Evolutionary conservation across 768 basidiomycete genomes (phyloP), one percentile per base, ranked within the genome.

Genomic region (Leccinum ochraceum): DNA sequence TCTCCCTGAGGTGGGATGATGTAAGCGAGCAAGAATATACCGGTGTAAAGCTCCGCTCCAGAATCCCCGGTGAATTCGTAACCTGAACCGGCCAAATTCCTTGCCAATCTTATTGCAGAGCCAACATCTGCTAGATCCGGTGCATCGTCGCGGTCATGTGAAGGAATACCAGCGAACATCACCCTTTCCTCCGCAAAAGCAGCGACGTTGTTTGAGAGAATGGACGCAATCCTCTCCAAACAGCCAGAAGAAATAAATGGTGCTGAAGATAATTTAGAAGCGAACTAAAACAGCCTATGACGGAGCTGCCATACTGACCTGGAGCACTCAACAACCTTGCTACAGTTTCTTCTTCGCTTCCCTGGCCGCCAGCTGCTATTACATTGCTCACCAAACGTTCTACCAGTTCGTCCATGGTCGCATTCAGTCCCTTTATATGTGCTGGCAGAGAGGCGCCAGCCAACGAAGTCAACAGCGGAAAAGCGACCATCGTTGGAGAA

Each of bases 361-460:
- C 59, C 2, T 36, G 50, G 4, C 44, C 30, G 30, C 44, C 53
- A 3, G 4, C 0, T 4, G 44, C 14, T n/a, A 67, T 61, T 7
- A 51, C 52, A 26, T 46, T 54, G 34, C 26, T 61, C 17, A 67
- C 67, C 30, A 63, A 56, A 26, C 53, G 54, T 56, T 66, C 75
- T 2, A 83, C 71, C 1, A 83, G 60, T 3, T 50, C 68, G 58
- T 87, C 84, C 54, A 89, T 74, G 58, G 82, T 78, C 16, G 72
- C 71, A 2, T 58, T 74, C 39, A 67, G 66, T 8, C 86, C 83
- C 59, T 67, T 79, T 22, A 88, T 67, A 64, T 81, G 78, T 7
- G 34, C 60, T 2, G 86, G 81, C 3, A 89, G 74, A 1, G 64
- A 50, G 11, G 72, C 74, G 13, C 69, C 66, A 39, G 76, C 68